Percentiles rank a stretch among this genome's conserved stretches.
phyloP scores from a whole-genome alignment of 108 stramenopile species.

The Skeletonema menzelii region DNA sequence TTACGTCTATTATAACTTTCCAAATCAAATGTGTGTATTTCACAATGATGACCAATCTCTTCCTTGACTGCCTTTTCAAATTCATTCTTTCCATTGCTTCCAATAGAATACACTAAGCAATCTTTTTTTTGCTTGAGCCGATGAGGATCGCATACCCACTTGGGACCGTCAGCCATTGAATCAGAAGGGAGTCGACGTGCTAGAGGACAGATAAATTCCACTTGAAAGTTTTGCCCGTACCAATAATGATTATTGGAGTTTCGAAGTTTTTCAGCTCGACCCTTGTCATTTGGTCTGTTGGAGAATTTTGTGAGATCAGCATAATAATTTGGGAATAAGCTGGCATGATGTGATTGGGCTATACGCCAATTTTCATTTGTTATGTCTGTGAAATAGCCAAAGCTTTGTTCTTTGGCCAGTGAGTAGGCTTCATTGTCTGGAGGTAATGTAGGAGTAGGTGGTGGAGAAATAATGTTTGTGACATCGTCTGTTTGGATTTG shows the following conservation, averaged over 20 bases:
- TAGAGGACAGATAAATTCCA: slow-evolving; percentile 51
- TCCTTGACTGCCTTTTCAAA: slow-evolving; percentile 58
- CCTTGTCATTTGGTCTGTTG: slow-evolving; percentile 33
- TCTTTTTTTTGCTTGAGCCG: slow-evolving; percentile 36
- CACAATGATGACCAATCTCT: slow-evolving; percentile 40
- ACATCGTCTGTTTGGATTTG: not conserved
- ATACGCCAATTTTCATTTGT: slow-evolving; percentile 28
- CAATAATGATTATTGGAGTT: slow-evolving; percentile 6
- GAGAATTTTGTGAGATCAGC: slow-evolving; percentile 13
- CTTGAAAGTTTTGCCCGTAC: slow-evolving; percentile 58
- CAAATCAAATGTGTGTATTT: slow-evolving; percentile 58
- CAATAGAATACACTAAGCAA: slow-evolving; percentile 58
- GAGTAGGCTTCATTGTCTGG: not conserved
- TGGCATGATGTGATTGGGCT: slow-evolving; percentile 21
- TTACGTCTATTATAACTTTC: slow-evolving; percentile 30
- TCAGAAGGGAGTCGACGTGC: slow-evolving; percentile 43
- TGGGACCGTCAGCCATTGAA: slow-evolving; percentile 47
- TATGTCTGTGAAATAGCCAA: slow-evolving; percentile 35
- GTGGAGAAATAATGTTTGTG: not conserved
- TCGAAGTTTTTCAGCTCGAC: not conserved
- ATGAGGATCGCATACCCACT: slow-evolving; percentile 60
- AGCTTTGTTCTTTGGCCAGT: slow-evolving; percentile 32
- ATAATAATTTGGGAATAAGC: slow-evolving; percentile 29
- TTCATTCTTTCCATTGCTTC: slow-evolving; percentile 52
- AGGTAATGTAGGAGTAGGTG: not conserved